Percentiles rank a stretch among this genome's conserved stretches.
Conservation (phyloP, 176 grass and related monocot genomes). For the Eleusine indica region DNA sequence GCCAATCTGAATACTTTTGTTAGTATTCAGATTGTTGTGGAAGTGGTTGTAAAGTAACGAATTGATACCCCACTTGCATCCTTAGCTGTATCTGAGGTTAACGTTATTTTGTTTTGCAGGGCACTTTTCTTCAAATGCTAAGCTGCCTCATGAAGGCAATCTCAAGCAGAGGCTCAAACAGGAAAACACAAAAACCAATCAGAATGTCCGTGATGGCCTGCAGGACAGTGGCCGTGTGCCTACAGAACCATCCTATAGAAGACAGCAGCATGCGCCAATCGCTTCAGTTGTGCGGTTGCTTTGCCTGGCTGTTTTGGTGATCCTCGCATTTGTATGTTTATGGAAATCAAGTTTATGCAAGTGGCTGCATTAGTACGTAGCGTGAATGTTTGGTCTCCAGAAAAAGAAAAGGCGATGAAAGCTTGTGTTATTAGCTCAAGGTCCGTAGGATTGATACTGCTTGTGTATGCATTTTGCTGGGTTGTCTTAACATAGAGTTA, state of each 20-base stretch:
- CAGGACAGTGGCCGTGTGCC: not conserved
- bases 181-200: not conserved
- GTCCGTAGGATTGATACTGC: not conserved
- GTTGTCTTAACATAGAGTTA: not conserved
- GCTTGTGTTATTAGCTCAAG: not conserved
- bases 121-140: not conserved
- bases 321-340: slow-evolving; percentile 36
- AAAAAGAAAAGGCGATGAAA: not conserved
- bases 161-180: slow-evolving; percentile 29
- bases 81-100: slow-evolving; percentile 12
- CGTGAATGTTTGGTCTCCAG: not conserved
- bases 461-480: not conserved
- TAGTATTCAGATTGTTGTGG: not conserved
- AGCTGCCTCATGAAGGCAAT: slow-evolving; percentile 1
- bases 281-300: not conserved
- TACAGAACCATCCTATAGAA: slow-evolving; percentile 4
- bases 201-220: not conserved
- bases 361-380: not conserved
- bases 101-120: slow-evolving; percentile 17
- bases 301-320: not conserved
- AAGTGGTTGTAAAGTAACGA: not conserved
- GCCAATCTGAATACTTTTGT: not conserved
- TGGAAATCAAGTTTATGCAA: slow-evolving; percentile 12
- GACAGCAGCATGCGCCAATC: not conserved
- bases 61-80: not conserved